phyloP scores from a whole-genome alignment of 2,329 filamentous ascomycete species.

The Juglanconis juglandina region DNA sequence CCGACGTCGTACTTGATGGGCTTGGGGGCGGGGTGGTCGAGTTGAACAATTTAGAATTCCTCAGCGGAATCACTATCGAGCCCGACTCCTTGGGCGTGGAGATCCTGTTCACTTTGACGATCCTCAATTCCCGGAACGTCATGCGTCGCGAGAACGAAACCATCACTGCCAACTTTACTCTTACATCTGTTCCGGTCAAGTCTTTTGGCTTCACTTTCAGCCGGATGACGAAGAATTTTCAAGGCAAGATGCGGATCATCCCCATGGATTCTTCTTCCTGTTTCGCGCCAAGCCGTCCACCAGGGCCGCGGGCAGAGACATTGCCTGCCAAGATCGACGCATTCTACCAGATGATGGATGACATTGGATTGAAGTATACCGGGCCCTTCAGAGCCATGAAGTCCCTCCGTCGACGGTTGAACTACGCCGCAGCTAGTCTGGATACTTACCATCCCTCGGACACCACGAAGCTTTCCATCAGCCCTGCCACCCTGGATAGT shows the following conservation, averaged over 20 bases:
- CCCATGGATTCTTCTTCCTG: slow-evolving; percentile 26
- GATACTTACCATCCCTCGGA: slow-evolving; percentile 32
- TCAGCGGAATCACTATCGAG: slow-evolving; percentile 31
- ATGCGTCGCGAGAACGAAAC: neutral
- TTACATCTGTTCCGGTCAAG: slow-evolving; percentile 31
- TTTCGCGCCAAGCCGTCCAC: slow-evolving; percentile 26
- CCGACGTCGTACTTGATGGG: slow-evolving; percentile 25
- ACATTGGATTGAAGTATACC: slow-evolving; percentile 35
- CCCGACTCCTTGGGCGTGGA: slow-evolving; percentile 33
- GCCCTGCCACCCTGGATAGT: slow-evolving; percentile 39
- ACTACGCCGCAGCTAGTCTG: slow-evolving; percentile 33
- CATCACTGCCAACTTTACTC: slow-evolving; percentile 31
- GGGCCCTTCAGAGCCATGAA: slow-evolving; percentile 36
- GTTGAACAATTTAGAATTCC: slow-evolving; percentile 30
- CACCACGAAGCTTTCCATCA: slow-evolving; percentile 33
- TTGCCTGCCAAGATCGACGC: slow-evolving; percentile 27
- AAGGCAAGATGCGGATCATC: slow-evolving; percentile 29
- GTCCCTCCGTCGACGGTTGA: slow-evolving; percentile 32
- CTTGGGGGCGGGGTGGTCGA: slow-evolving; percentile 28
- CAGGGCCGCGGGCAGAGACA: slow-evolving; percentile 27
- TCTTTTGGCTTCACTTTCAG: slow-evolving; percentile 24
- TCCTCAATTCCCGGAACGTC: slow-evolving; percentile 14
- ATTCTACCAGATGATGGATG: slow-evolving; percentile 41
- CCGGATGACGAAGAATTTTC: slow-evolving; percentile 35
- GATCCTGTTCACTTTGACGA: slow-evolving; percentile 32